A percentile compares a stretch with the other conserved stretches of the same genome.
These are phyloP conservation scores for Lophiotrema nucula DNA, from an alignment of 495 filamentous ascomycete genomes.

Conservation along the genomic window DNA sequence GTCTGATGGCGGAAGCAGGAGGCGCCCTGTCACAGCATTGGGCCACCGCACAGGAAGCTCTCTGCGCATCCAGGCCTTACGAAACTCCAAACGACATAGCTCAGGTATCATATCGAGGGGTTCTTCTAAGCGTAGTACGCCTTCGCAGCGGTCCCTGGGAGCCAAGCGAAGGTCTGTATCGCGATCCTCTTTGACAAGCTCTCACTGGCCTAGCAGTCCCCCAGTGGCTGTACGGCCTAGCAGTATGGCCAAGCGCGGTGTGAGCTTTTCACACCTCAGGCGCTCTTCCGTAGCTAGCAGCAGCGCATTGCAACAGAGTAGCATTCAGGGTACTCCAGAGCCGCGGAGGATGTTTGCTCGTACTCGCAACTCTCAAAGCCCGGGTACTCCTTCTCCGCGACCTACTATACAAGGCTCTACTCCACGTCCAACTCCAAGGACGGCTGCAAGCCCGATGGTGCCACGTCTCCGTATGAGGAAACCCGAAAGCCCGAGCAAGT, in stretches of 20 bases:
- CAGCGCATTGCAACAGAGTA: slow-evolving; percentile 20
- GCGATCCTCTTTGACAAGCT: slow-evolving; percentile 52
- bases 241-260: slow-evolving; percentile 67
- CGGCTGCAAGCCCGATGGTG: slow-evolving; percentile 10
- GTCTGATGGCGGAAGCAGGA: slow-evolving; percentile 29
- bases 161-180: slow-evolving; percentile 35
- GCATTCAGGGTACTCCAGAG: slow-evolving; percentile 31
- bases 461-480: slow-evolving; percentile 42
- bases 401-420: not conserved
- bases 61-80: slow-evolving; percentile 32
- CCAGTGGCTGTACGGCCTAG: slow-evolving; percentile 54
- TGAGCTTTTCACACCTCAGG: slow-evolving; percentile 71
- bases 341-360: slow-evolving; percentile 12
- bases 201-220: slow-evolving; percentile 55
- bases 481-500: slow-evolving; percentile 46
- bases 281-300: slow-evolving; percentile 38
- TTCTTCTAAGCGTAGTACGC: slow-evolving; percentile 26
- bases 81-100: slow-evolving; percentile 23
- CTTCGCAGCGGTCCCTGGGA: slow-evolving; percentile 21
- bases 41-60: slow-evolving; percentile 39
- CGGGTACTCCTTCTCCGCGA: slow-evolving; percentile 4
- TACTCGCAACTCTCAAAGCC: not conserved
- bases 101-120: slow-evolving; percentile 13
- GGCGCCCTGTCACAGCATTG: slow-evolving; percentile 19
- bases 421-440: slow-evolving; percentile 12